Evolutionary conservation across 2,329 filamentous ascomycete species (phyloP).

Genomic region (Fusarium continuum): DNA sequence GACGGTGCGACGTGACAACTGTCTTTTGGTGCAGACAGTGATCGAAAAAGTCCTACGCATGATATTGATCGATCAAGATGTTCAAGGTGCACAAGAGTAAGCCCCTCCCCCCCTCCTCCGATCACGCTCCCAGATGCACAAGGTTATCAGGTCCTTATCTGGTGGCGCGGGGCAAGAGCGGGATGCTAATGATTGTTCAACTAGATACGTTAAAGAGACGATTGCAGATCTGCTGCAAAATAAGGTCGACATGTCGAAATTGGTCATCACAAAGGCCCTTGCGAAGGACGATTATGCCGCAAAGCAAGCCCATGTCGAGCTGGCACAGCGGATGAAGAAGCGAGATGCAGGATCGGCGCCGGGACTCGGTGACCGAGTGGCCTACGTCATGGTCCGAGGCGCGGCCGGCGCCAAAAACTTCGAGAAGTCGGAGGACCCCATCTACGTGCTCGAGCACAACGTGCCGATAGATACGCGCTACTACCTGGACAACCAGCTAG

Average conservation of each 20-base stretch:
- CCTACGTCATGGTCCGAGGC: slow-evolving; percentile 97
- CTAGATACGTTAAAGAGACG: slow-evolving; percentile 92
- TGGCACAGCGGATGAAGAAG: slow-evolving; percentile 96
- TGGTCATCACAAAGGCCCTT: slow-evolving; percentile 97
- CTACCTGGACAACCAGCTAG: slow-evolving; percentile 97
- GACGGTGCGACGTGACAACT: slow-evolving; percentile 96
- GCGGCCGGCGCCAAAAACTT: slow-evolving; percentile 91
- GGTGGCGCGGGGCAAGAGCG: neutral
- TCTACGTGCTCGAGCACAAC: slow-evolving; percentile 97
- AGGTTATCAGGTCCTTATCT: slow-evolving; percentile 17
- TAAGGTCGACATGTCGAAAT: slow-evolving; percentile 98
- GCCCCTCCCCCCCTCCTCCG: slow-evolving; percentile 50
- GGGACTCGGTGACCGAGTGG: slow-evolving; percentile 91
- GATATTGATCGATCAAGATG: slow-evolving; percentile 92
- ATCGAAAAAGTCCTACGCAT: slow-evolving; percentile 97
- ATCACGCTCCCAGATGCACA: slow-evolving; percentile 7
- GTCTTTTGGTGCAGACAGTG: slow-evolving; percentile 91
- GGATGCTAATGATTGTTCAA: slow-evolving; percentile 49
- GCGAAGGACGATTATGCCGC: slow-evolving; percentile 89
- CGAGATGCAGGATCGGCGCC: slow-evolving; percentile 95
- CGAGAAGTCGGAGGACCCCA: slow-evolving; percentile 95
- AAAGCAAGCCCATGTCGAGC: slow-evolving; percentile 95
- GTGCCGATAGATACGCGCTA: slow-evolving; percentile 98
- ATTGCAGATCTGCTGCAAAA: slow-evolving; percentile 97
- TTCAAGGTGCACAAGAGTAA: slow-evolving; percentile 91